A percentile compares a stretch with the other conserved stretches of the same genome.
Evolutionary conservation across 2,329 filamentous ascomycete species (phyloP).

Genomic region (Xylaria arbuscula): DNA sequence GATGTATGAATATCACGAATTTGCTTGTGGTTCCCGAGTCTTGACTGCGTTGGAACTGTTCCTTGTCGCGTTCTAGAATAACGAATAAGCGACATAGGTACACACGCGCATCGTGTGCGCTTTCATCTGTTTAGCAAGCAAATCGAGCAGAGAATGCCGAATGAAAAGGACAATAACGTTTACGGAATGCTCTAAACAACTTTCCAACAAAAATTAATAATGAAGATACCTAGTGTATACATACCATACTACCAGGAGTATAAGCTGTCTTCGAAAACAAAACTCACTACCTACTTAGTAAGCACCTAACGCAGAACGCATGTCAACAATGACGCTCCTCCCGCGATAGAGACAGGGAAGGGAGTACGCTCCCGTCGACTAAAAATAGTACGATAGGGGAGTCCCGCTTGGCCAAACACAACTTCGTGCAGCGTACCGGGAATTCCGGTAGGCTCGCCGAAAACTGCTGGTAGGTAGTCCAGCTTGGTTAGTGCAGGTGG

Average conservation of each 20-base stretch:
- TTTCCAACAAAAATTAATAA: too few species aligned
- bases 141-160: too few species aligned
- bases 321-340: background rate
- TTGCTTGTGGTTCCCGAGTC: background rate
- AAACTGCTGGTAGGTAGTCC: too few species aligned
- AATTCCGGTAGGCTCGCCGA: background rate
- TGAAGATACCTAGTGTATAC: too few species aligned
- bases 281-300: background rate
- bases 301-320: too few species aligned
- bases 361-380: background rate
- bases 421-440: background rate
- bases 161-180: too few species aligned
- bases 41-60: background rate
- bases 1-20: constrained; percentile 1
- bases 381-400: background rate
- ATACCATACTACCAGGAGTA: background rate
- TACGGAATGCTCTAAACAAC: too few species aligned
- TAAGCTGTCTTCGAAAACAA: background rate
- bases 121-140: background rate
- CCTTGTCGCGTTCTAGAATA: background rate
- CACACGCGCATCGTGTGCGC: background rate
- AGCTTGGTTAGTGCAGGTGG: too few species aligned
- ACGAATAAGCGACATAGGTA: background rate
- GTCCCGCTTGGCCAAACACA: background rate
- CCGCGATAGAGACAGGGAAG: background rate